These are phyloP conservation scores for Termitomyces heimii DNA, from an alignment of 768 basidiomycete genomes.

Conservation along the genomic window DNA sequence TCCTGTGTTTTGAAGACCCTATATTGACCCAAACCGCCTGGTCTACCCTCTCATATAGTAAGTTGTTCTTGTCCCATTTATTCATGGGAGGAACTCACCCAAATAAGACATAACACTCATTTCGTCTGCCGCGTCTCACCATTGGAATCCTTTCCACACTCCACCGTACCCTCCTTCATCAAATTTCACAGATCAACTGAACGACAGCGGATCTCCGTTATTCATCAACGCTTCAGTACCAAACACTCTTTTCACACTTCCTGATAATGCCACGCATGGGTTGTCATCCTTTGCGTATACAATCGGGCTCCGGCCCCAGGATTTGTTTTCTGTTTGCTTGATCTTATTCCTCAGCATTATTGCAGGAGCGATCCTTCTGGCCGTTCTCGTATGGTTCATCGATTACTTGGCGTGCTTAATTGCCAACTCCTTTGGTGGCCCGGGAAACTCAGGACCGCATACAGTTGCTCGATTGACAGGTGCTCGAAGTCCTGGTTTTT, in stretches of 20 bases:
- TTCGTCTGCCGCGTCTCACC: constrained; percentile 38
- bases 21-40: constrained; percentile 83
- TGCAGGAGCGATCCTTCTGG: constrained; percentile 64
- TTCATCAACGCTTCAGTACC: constrained; percentile 64
- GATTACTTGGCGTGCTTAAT: constrained; percentile 49
- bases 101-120: constrained; percentile 68
- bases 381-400: constrained; percentile 64
- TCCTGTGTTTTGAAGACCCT: constrained; percentile 55
- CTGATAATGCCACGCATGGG: constrained; percentile 54
- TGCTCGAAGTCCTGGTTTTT: constrained; percentile 31
- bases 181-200: constrained; percentile 69
- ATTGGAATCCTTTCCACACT: constrained; percentile 64
- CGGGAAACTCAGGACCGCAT: constrained; percentile 10
- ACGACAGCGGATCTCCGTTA: constrained; percentile 64
- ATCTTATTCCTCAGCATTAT: constrained; percentile 77
- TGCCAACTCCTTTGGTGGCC: constrained; percentile 14
- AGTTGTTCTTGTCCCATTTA: constrained; percentile 12
- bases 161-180: constrained; percentile 58
- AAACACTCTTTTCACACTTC: constrained; percentile 73
- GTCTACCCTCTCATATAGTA: constrained; percentile 77
- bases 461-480: constrained; percentile 20
- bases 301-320: constrained; percentile 74
- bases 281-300: constrained; percentile 82
- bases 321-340: constrained; percentile 81
- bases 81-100: constrained; percentile 4